Conservation (phyloP, 345 rosid species). For the Sonneratia caseolaris region DNA sequence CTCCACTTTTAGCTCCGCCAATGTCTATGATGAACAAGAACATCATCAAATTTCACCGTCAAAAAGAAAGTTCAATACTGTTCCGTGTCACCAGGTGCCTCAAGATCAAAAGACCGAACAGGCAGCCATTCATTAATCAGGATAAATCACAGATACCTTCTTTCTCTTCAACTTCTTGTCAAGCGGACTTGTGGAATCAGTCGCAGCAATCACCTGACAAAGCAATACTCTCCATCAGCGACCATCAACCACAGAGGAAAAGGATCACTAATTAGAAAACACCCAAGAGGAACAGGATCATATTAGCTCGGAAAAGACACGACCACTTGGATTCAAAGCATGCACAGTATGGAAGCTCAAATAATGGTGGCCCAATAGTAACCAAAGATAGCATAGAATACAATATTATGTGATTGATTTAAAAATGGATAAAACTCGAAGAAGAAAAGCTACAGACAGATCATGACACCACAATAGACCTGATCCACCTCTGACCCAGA, state of each 20-base stretch:
- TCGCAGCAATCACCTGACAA: slow-evolving; percentile 31
- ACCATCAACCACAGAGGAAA: no score
- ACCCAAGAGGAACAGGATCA: neutral
- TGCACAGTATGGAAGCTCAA: neutral
- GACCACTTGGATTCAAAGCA: neutral
- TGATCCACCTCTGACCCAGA: neutral
- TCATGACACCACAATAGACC: neutral
- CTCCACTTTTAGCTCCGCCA: neutral
- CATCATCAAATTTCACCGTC: neutral
- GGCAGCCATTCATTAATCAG: neutral
- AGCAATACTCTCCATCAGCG: neutral
- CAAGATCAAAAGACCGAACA: neutral
- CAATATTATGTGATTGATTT: no score
- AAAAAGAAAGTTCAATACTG: neutral
- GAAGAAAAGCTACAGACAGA: neutral
- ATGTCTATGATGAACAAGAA: slow-evolving; percentile 8
- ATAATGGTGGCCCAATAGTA: no score
- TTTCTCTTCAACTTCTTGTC: slow-evolving; percentile 42
- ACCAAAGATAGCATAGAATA: no score
- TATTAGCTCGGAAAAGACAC: neutral
- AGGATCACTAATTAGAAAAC: neutral
- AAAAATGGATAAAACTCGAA: no score
- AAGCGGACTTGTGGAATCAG: slow-evolving; percentile 30
- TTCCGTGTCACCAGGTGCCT: neutral
- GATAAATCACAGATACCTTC: slow-evolving; percentile 35